Base-by-base conservation (phyloP, 2,329 filamentous ascomycete genomes). In the Achaetomium macrosporum region DNA sequence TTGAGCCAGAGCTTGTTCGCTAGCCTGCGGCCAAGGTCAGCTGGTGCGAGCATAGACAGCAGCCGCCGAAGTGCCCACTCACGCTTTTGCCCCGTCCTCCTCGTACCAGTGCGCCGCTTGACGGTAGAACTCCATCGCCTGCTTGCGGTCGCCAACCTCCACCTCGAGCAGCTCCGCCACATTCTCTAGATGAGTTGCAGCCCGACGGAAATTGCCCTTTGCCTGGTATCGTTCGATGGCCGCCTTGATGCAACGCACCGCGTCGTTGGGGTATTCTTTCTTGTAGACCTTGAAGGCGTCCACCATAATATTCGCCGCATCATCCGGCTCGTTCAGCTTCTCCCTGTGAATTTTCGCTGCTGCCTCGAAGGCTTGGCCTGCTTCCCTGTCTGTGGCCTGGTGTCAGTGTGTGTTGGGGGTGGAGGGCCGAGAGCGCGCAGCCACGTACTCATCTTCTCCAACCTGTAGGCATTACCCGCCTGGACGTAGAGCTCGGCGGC, bases 201-300 rank as follows among this genome's bases (percentile, higher is more conserved):
- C 92, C 52, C 92, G 82, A 61, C 91, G 81, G 72, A 96, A 91
- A 71, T 96, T 96, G 57, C 91, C 91, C 72, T 90, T 91, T 61
- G 82, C 73, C 62, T 89, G 92, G 72, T 95, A 97, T 68, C 93
- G 88, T 53, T 83, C 77, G 67, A 97, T 90, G 39, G 90, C 87
- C 59, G 84, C 74, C 59, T 90, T 82, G 51, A 96, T 75, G 65
- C 88, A 90, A 57, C 88, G 78, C 41, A 87, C 88, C 15, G 91
- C 92, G 64, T 92, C 86, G 66, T 89, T 78, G 17, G 90, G 90
- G 64, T 88, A 84, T 49, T 87, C 84, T 72, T 90, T 95, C 64
- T 86, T 82, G 74, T 96, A 97, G 55, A 90, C 87, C 76, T 97
- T 96, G 80, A 91, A 97, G 48, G 93, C 93, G 69, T 97, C 91